Conservation (phyloP, 1,284 basidiomycete genomes). For the Cutaneotrichosporon dermatis region DNA sequence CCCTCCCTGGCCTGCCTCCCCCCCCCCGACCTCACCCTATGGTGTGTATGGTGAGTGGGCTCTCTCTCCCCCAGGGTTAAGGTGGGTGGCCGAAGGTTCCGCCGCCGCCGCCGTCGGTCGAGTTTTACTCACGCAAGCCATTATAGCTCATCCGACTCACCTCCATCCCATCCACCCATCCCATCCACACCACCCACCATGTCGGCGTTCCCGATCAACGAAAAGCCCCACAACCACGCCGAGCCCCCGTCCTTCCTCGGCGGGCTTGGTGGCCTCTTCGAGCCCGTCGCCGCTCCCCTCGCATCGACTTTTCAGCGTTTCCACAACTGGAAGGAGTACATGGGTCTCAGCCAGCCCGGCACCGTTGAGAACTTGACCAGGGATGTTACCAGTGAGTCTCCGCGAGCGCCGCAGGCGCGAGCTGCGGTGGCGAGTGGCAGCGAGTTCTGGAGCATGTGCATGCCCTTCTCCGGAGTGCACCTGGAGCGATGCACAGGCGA, state of each 20-base stretch:
- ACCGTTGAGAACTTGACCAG: conserved; percentile 84
- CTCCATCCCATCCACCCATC: neutral
- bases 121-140: no score
- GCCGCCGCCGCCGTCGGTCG: no score
- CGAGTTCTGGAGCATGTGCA: no score
- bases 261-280: conserved; percentile 36
- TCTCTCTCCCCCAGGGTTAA: no score
- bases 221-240: conserved; percentile 21
- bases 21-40: no score
- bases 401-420: neutral
- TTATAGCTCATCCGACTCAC: no score
- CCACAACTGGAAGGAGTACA: conserved; percentile 69
- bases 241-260: conserved; percentile 38
- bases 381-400: conserved; percentile 72
- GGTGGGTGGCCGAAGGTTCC: no score
- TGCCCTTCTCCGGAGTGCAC: no score
- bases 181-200: conserved; percentile 6
- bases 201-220: conserved; percentile 3
- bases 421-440: neutral
- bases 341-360: conserved; percentile 81
- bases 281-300: conserved; percentile 53
- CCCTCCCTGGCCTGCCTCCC: no score
- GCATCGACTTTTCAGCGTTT: conserved; percentile 66
- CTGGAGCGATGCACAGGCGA: no score
- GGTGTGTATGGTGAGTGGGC: no score